Evolutionary conservation across 768 basidiomycete genomes (phyloP), one percentile per base, ranked within the genome.

Genomic region (Naganishia antarctica): DNA sequence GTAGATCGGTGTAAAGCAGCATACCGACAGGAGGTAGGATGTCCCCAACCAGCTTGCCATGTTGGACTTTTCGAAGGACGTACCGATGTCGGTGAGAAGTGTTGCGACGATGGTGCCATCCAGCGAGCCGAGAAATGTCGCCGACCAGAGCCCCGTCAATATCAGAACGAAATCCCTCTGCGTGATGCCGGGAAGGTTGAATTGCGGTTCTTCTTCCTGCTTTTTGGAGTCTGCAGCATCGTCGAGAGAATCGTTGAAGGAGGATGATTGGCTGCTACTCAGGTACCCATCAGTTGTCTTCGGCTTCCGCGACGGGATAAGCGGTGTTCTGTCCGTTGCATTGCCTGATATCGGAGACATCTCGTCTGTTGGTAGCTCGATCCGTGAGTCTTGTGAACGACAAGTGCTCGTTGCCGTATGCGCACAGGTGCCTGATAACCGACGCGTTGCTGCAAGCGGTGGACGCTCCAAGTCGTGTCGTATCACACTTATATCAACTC

Each of bases 1-100:
- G 48, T 79, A 80, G 16, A 78, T 70, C 64, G 90, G 91, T 23
- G 91, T 91, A 76, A 92, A 91, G 47, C 48, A 70, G 61, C 73
- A 73, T 23, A 72, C 64, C 0, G 69, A 66, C 7, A 76, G 53
- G 2, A 76, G 65, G 43, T 76, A 76, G 3, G 71, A 45, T 0
- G 75, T 73, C 12, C 75, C 75, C 0, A 76, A 61, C 73, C 73
- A 76, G 23, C 71, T 70, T 4, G 70, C 68, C 61, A 68, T 66
- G 29, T 72, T 72, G 32, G 73, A 70, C 41, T 63, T 67, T 31
- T 67, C 45, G 57, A 67, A 67, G 18, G 61, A 58, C 13, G 41
- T 63, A 9, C 66, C 66, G 31, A 67, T 63, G 37, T 62, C 61
- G 15, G 61, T 63, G 28, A 67, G 50, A 11, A 67, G 53, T 12